phyloP scores from a whole-genome alignment of 139 green algal genomes.

The Chlorella sp. region DNA sequence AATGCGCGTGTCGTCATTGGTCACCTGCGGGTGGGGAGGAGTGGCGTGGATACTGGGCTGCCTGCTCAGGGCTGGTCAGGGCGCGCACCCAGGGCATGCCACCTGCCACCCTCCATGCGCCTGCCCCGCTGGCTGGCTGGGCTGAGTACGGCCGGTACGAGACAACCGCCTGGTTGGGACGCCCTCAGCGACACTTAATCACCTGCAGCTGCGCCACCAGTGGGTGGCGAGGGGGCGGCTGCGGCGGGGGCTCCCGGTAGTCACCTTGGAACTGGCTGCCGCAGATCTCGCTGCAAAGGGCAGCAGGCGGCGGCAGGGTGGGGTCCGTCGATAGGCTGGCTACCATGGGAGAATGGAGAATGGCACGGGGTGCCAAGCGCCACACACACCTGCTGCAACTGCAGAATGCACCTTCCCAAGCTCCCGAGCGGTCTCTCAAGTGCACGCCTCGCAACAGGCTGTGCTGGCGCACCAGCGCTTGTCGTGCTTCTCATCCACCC shows the following conservation, averaged over 20 bases:
- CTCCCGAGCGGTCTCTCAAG: no score
- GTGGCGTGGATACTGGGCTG: neutral
- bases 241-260: constrained; percentile 1
- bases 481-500: constrained; percentile 28
- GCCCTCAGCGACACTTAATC: no score
- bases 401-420: no score
- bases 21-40: neutral
- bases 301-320: neutral
- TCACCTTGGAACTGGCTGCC: neutral
- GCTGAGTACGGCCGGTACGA: no score
- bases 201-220: constrained; percentile 24
- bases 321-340: neutral
- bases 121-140: no score
- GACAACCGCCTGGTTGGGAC: no score
- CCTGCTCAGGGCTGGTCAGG: neutral
- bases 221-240: neutral
- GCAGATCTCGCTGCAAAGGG: neutral
- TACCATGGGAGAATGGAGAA: neutral
- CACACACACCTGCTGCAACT: no score
- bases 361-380: neutral
- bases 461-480: no score
- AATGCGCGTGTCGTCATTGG: constrained; percentile 18
- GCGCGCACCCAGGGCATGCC: no score
- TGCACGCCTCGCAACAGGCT: neutral
- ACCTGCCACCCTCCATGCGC: no score